A percentile compares a stretch with the other conserved stretches of the same genome.
Conservation (phyloP, 148 eudicot genomes). For the Silene conica region DNA sequence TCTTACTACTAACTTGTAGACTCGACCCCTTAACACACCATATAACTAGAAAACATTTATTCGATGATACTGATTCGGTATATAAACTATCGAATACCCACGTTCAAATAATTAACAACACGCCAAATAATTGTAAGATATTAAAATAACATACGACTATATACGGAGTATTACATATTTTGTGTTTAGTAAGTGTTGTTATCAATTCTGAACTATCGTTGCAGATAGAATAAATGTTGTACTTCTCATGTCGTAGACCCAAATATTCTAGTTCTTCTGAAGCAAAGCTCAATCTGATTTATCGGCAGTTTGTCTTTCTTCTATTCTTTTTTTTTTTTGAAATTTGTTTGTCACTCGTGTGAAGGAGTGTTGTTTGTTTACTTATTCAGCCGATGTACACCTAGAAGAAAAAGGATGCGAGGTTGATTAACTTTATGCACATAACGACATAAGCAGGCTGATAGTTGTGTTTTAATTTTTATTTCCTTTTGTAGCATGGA, state of each 20-base stretch:
- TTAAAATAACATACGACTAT: no score
- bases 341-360: no score
- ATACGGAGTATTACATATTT: no score
- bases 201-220: not conserved
- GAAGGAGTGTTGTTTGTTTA: not conserved
- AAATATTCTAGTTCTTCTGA: not conserved
- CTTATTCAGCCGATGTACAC: not conserved
- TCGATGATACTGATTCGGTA: no score
- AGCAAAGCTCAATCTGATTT: not conserved
- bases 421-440: not conserved
- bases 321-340: no score
- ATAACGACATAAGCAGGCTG: slow-evolving; percentile 10
- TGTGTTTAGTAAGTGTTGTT: not conserved
- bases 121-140: no score
- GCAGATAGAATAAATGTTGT: not conserved
- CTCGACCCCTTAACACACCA: no score
- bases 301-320: not conserved
- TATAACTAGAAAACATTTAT: no score
- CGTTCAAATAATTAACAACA: no score
- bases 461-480: slow-evolving; percentile 2
- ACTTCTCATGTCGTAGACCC: not conserved
- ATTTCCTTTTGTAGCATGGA: slow-evolving; percentile 61
- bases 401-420: not conserved
- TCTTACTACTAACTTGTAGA: no score
- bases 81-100: no score